Percentiles rank a stretch among this genome's conserved stretches.
Evolutionary conservation across 2,329 filamentous ascomycete genomes (phyloP).

Genomic region (Falciphora oryzae): DNA sequence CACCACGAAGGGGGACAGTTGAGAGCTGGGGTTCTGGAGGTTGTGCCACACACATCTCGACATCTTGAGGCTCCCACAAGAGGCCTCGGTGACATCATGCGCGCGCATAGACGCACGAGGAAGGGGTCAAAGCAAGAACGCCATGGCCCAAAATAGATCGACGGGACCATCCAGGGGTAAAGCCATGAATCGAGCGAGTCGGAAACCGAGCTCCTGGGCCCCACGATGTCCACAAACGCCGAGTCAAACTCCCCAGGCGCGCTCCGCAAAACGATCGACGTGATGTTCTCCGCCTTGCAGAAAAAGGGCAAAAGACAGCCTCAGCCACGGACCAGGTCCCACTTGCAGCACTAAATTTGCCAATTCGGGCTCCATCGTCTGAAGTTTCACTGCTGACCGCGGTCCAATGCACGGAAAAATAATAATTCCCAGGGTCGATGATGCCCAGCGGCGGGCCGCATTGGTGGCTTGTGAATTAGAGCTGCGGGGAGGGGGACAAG

Average conservation of each 20-base stretch:
- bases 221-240: not conserved
- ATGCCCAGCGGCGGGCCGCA: too few relatives aligned
- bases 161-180: not conserved
- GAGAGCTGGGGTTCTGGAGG: too few relatives aligned
- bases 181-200: not conserved
- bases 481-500: not conserved
- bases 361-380: not conserved
- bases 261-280: not conserved
- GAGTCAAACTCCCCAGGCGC: too few relatives aligned
- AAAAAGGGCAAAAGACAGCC: not conserved
- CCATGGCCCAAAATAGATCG: not conserved
- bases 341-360: not conserved
- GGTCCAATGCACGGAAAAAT: too few relatives aligned
- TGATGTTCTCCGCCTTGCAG: not conserved
- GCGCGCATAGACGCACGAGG: too few relatives aligned
- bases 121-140: too few relatives aligned
- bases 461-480: not conserved
- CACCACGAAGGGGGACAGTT: not conserved
- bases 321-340: not conserved
- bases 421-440: too few relatives aligned
- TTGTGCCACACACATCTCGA: too few relatives aligned
- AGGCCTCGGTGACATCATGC: too few relatives aligned
- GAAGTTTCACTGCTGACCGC: not conserved
- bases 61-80: too few relatives aligned
- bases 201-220: not conserved